Conservation (phyloP, 2,329 filamentous ascomycete genomes). For the Sporothrix sp. region DNA sequence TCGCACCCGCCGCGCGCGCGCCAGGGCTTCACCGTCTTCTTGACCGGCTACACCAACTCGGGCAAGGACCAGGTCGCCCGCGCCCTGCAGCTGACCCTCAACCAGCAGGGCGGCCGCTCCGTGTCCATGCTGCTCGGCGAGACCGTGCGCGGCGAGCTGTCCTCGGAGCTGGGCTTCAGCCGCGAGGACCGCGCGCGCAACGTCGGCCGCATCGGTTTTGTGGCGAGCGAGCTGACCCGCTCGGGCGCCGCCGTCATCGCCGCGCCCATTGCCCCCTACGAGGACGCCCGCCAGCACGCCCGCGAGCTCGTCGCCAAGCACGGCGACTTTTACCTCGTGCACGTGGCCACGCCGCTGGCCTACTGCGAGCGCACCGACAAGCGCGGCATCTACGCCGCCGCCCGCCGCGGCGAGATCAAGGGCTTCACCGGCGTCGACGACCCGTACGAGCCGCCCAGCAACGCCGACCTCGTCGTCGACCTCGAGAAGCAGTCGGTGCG, state of each 20-base stretch:
- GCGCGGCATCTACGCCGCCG: conserved; percentile 76
- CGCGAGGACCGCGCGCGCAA: conserved; percentile 87
- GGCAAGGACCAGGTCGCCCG: conserved; percentile 96
- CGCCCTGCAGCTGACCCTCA: conserved; percentile 90
- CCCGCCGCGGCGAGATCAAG: conserved; percentile 84
- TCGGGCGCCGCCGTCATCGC: conserved; percentile 92
- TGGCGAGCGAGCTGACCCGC: conserved; percentile 87
- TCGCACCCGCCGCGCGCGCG: conserved; percentile 83
- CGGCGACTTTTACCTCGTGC: conserved; percentile 88
- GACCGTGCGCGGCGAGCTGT: conserved; percentile 87
- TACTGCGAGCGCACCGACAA: conserved; percentile 93
- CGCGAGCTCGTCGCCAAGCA: conserved; percentile 78
- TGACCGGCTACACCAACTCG: conserved; percentile 92
- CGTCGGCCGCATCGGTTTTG: conserved; percentile 92
- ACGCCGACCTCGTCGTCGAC: conserved; percentile 79
- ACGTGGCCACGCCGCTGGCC: conserved; percentile 88
- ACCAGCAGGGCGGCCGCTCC: conserved; percentile 92
- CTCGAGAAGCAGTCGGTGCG: conserved; percentile 77
- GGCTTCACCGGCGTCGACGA: conserved; percentile 98
- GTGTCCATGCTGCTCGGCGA: conserved; percentile 93
- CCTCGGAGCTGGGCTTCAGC: conserved; percentile 90
- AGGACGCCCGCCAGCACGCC: conserved; percentile 64
- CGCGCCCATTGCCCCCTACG: conserved; percentile 90
- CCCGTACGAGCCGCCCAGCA: conserved; percentile 78
- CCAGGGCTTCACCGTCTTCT: conserved; percentile 97